Evolutionary conservation across 805 yeast genomes (phyloP).

Genomic region (Yarrowia sp.): DNA sequence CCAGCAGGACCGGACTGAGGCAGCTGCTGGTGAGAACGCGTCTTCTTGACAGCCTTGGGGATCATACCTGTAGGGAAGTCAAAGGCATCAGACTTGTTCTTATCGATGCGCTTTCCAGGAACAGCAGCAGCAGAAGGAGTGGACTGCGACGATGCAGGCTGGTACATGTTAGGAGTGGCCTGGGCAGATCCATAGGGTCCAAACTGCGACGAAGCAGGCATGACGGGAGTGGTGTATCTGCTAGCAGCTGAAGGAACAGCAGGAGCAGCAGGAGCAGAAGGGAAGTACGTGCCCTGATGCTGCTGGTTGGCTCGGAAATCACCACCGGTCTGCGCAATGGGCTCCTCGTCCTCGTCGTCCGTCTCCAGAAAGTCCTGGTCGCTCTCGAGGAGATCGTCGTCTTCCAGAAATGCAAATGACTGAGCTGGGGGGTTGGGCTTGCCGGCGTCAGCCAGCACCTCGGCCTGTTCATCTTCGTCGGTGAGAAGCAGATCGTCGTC

Average conservation of each 20-base stretch:
- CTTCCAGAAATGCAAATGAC: conserved; percentile 17
- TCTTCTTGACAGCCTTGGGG: conserved; percentile 30
- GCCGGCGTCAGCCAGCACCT: conserved; percentile 8
- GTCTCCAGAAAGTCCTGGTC: conserved; percentile 23
- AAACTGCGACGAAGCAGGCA: conserved; percentile 10
- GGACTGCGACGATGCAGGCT: conserved; percentile 5
- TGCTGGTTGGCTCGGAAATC: not conserved
- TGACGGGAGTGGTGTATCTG: not conserved
- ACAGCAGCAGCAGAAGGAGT: not conserved
- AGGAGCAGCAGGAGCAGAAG: not conserved
- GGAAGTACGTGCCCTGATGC: conserved; percentile 5
- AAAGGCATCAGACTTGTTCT: conserved; percentile 36
- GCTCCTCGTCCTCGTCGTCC: conserved; percentile 8
- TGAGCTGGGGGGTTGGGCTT: conserved; percentile 3
- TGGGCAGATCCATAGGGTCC: not conserved
- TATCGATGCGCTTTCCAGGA: conserved; percentile 29
- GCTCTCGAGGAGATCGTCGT: conserved; percentile 20
- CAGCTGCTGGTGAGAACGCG: conserved; percentile 19
- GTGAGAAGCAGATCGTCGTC: conserved; percentile 37
- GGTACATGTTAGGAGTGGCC: conserved; percentile 12
- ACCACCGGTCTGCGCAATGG: not conserved
- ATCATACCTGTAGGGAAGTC: conserved; percentile 36
- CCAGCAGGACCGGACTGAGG: conserved; percentile 16
- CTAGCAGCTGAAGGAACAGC: not conserved
- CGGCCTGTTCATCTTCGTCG: conserved; percentile 32